Percentiles rank a stretch among this genome's conserved stretches.
These are phyloP conservation scores for Phytopythium cucurbitacearum DNA, from an alignment of 352 stramenopile species.

Conservation along the genomic window DNA sequence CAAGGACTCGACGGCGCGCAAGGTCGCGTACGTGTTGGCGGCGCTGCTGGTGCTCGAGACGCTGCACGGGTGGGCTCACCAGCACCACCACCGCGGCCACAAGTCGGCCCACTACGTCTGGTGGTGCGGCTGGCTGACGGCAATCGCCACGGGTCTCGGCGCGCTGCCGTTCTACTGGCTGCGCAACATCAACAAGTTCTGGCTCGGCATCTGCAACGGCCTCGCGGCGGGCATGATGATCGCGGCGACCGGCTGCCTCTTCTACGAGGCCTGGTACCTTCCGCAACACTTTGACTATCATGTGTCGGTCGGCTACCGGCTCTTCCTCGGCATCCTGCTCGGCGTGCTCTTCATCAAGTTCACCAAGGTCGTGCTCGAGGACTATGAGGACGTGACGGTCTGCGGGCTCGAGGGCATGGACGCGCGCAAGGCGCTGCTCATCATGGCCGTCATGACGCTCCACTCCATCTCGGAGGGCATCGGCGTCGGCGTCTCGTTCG, in stretches of 20 bases:
- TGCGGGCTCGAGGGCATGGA: conserved; percentile 75
- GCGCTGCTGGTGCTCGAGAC: conserved; percentile 53
- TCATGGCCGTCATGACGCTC: conserved; percentile 98
- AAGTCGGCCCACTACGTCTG: conserved; percentile 91
- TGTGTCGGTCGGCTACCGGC: conserved; percentile 69
- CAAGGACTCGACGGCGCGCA: conserved; percentile 15
- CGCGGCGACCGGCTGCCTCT: conserved; percentile 92
- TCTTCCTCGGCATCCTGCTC: conserved; percentile 86
- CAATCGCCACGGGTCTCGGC: conserved; percentile 93
- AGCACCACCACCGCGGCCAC: conserved; percentile 11
- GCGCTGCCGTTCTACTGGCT: conserved; percentile 95
- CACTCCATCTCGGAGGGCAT: conserved; percentile 97
- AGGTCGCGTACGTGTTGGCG: conserved; percentile 43
- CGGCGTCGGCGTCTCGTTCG: conserved; percentile 97
- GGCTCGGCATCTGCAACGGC: conserved; percentile 93
- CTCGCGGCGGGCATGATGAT: conserved; percentile 98
- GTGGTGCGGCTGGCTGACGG: conserved; percentile 98
- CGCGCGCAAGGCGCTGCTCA: conserved; percentile 92
- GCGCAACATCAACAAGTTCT: conserved; percentile 91
- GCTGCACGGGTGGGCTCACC: conserved; percentile 52
- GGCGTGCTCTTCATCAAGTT: conserved; percentile 96
- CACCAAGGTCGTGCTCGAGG: conserved; percentile 93
- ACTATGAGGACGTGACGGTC: conserved; percentile 94
- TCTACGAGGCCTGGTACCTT: conserved; percentile 91
- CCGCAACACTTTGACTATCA: conserved; percentile 65